Evolutionary conservation across 1,284 basidiomycete genomes (phyloP), one percentile per base, ranked within the genome.

Genomic region (Sphaerobolus stellatus): DNA sequence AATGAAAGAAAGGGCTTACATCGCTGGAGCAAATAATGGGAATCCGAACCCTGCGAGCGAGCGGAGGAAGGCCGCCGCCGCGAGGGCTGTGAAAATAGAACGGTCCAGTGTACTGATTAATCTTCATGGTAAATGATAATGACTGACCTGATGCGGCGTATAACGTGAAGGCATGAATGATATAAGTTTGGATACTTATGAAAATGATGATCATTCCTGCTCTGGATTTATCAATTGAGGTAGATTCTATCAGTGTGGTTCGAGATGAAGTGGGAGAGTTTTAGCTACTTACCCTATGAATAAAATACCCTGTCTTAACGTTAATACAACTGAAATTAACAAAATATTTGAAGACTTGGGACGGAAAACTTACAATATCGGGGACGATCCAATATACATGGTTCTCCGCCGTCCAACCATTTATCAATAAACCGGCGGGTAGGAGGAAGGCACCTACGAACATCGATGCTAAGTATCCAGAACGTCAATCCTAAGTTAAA

Each of bases 101-200:
- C n/a, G 16, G 5, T 18, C n/a, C 16, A 4, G 43, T 5, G 25
- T 18, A 45, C 3, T 5, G 11, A 44, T n/a, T n/a, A n/a, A n/a
- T n/a, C n/a, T n/a, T n/a, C n/a, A n/a, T n/a, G n/a, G n/a, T 20
- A 33, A 27, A 8, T 34, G 20, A 27, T 49, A 29, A n/a, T 13
- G 13, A 65, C 74, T 27, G 56, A 80, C 79, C 81, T 30, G 82
- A 84, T 8, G 84, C 85, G 33, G 85, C 79, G 62, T 86, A 76
- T 27, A 86, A 67, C 0, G 84, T 81, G 67, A 87, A 89, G 0
- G 81, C 70, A 60, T 87, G 84, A 29, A 88, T 79, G 54, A 88
- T 72, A 58, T 90, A 86, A 1, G 78, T 80, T 62, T 83, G 81
- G 18, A 83, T 81, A 4, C 73, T 64, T 66, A 84, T 82, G 68